Evolutionary conservation across 768 basidiomycete genomes (phyloP).

Genomic region (Sporobolomyces roseus): DNA sequence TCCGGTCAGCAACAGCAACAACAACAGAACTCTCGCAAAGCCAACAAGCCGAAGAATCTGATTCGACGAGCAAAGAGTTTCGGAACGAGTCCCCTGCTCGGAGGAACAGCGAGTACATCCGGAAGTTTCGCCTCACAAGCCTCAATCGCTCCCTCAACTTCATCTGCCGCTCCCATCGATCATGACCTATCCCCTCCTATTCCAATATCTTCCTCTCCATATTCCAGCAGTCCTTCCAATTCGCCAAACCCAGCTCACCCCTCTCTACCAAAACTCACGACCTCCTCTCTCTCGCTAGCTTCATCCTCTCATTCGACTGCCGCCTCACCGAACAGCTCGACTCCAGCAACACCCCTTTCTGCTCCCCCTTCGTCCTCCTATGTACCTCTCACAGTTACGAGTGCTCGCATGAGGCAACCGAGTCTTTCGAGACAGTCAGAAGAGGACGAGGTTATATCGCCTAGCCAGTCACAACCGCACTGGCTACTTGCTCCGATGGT

Average conservation of each 20-base stretch:
- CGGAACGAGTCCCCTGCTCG: slow-evolving; percentile 20
- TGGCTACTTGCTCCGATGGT: slow-evolving; percentile 18
- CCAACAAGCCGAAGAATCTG: slow-evolving; percentile 16
- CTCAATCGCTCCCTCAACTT: not conserved
- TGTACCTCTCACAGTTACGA: not conserved
- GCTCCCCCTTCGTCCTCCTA: not conserved
- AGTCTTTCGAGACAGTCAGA: not conserved
- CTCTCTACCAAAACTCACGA: not conserved
- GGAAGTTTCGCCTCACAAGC: not conserved
- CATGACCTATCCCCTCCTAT: not conserved
- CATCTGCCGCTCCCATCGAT: not conserved
- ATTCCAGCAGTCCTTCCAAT: not conserved
- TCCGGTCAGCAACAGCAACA: not conserved
- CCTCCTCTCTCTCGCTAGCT: slow-evolving; percentile 19
- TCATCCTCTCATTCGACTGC: not conserved
- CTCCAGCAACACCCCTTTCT: not conserved
- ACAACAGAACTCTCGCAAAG: slow-evolving; percentile 16
- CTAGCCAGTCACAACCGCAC: not conserved
- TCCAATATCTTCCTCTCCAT: not conserved
- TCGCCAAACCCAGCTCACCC: not conserved
- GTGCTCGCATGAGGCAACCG: not conserved
- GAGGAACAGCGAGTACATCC: not conserved
- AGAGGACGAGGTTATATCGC: not conserved
- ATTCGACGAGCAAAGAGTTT: slow-evolving; percentile 34
- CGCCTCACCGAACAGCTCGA: not conserved